Conservation (phyloP, 2,329 filamentous ascomycete species). For the Penicillium sp. region DNA sequence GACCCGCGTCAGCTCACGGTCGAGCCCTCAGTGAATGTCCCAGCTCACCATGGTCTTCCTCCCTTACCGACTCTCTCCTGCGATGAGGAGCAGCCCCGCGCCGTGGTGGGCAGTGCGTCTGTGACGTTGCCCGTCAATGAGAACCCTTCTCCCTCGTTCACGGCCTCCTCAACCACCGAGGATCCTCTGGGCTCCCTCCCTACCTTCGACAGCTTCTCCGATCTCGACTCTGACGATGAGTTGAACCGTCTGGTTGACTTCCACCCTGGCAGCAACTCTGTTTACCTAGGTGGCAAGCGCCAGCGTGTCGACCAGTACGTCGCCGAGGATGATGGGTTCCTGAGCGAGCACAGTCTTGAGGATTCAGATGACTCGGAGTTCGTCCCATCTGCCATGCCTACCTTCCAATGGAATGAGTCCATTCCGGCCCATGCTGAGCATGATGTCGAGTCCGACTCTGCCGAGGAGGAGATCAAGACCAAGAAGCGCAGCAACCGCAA, state of each 20-base stretch:
- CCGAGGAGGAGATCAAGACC: constrained; percentile 57
- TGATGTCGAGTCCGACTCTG: constrained; percentile 18
- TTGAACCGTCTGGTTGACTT: constrained; percentile 78
- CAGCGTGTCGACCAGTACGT: constrained; percentile 73
- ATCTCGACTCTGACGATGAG: constrained; percentile 89
- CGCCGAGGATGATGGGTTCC: constrained; percentile 76
- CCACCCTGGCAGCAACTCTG: constrained; percentile 60
- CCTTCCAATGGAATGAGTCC: constrained; percentile 56
- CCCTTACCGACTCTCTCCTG: constrained; percentile 58
- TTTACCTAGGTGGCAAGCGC: constrained; percentile 69
- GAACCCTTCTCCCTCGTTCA: constrained; percentile 44
- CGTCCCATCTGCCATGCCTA: constrained; percentile 65
- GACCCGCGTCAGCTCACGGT: constrained; percentile 90
- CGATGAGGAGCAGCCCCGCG: constrained; percentile 44
- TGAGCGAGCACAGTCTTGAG: constrained; percentile 76
- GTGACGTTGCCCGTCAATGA: constrained; percentile 43
- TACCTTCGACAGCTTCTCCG: constrained; percentile 82
- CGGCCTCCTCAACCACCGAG: constrained; percentile 48
- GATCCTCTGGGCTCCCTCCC: constrained; percentile 66
- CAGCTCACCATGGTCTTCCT: constrained; percentile 64
- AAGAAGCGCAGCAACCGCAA: constrained; percentile 50
- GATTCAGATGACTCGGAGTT: constrained; percentile 73
- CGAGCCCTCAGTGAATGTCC: constrained; percentile 50
- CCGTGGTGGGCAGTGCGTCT: constrained; percentile 40
- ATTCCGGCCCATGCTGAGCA: background rate